Evolutionary conservation across 495 filamentous ascomycete genomes (phyloP).

Genomic region (Hyaloscypha bicolor): DNA sequence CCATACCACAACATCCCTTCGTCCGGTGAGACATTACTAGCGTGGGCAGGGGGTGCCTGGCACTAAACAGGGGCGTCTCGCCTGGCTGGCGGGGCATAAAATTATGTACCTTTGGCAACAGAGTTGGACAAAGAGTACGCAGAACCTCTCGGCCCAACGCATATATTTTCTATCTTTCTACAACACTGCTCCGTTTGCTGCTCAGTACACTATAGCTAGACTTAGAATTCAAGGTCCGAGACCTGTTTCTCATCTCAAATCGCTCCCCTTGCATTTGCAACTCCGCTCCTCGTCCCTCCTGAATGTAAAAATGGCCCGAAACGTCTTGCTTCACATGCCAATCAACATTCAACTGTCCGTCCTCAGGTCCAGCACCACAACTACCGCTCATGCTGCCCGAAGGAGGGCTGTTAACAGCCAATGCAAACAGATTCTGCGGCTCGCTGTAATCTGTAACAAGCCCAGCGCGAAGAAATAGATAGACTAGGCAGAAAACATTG

Average conservation of each 20-base stretch:
- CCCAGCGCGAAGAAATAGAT: slow-evolving; percentile 47
- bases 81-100: too few relatives aligned
- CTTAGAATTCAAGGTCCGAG: slow-evolving; percentile 15
- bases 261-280: neutral
- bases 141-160: too few relatives aligned
- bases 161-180: slow-evolving; percentile 1
- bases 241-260: slow-evolving; percentile 10
- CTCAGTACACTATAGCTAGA: slow-evolving; percentile 25
- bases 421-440: slow-evolving; percentile 68
- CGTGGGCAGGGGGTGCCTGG: too few relatives aligned
- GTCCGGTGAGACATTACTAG: too few relatives aligned
- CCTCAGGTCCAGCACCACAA: slow-evolving; percentile 67
- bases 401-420: slow-evolving; percentile 69
- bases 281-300: slow-evolving; percentile 28
- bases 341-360: slow-evolving; percentile 53
- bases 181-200: slow-evolving; percentile 19
- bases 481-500: slow-evolving; percentile 59
- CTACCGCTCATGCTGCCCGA: slow-evolving; percentile 54
- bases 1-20: too few relatives aligned
- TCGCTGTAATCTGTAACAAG: slow-evolving; percentile 79
- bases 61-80: too few relatives aligned
- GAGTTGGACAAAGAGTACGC: too few relatives aligned
- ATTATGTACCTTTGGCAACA: too few relatives aligned
- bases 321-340: slow-evolving; percentile 58
- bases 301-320: slow-evolving; percentile 44